Conservation (phyloP, 2,329 filamentous ascomycete genomes). For the Paraconiothyrium brasiliense region DNA sequence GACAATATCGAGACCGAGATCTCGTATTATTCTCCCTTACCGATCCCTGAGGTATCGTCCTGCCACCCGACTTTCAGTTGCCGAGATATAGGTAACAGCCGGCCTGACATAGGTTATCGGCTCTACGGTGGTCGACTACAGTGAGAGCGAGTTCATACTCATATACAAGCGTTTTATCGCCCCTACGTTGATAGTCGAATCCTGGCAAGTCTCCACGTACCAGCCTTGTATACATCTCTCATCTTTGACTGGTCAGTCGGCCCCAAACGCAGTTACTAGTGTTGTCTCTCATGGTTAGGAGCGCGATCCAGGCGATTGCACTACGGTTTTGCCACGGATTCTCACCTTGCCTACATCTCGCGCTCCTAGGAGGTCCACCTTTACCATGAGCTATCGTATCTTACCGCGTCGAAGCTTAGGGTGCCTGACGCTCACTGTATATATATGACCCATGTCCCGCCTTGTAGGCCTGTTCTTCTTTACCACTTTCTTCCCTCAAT, state of each 20-base stretch:
- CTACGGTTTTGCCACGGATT: neutral
- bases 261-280: neutral
- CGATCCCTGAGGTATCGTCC: too few species aligned
- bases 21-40: too few species aligned
- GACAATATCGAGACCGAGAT: too few species aligned
- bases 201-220: too few species aligned
- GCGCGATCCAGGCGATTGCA: neutral
- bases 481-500: conserved; percentile 2
- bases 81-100: too few species aligned
- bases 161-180: too few species aligned
- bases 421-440: neutral
- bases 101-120: too few species aligned
- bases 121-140: too few species aligned
- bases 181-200: too few species aligned
- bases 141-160: too few species aligned
- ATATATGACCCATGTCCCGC: conserved; percentile 7
- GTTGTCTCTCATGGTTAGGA: neutral
- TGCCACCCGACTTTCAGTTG: too few species aligned
- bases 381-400: neutral
- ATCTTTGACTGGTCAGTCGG: neutral
- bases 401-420: neutral
- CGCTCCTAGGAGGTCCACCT: neutral
- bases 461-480: neutral
- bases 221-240: neutral
- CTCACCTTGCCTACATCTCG: neutral